Percentiles rank a stretch among this genome's conserved stretches.
phyloP scores from a whole-genome alignment of 1,284 basidiomycete species.

The Tylopilus orsonianus region DNA sequence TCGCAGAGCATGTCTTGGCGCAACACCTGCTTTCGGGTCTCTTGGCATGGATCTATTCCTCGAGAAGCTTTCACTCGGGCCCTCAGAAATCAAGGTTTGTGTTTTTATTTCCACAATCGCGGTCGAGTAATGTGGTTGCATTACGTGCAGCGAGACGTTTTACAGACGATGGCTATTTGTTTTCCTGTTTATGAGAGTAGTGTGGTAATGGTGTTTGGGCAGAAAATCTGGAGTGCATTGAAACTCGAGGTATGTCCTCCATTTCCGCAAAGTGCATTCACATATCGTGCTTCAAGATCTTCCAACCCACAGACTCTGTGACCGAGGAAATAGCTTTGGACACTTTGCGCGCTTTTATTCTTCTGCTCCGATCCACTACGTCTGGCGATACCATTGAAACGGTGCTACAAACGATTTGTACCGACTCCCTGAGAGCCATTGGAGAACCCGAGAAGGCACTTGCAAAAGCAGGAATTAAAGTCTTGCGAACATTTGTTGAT shows the following conservation, averaged over 20 bases:
- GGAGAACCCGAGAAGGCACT: conserved; percentile 90
- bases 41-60: conserved; percentile 87
- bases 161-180: conserved; percentile 73
- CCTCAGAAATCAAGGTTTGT: conserved; percentile 79
- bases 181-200: conserved; percentile 80
- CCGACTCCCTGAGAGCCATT: conserved; percentile 77
- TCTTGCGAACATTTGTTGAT: conserved; percentile 73
- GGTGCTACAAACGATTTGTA: conserved; percentile 72
- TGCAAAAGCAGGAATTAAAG: conserved; percentile 81
- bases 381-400: conserved; percentile 43
- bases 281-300: conserved; percentile 56
- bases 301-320: conserved; percentile 80
- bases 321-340: conserved; percentile 75
- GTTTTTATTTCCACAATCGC: neutral
- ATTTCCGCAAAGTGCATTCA: conserved; percentile 1
- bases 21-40: conserved; percentile 81
- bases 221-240: conserved; percentile 82
- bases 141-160: conserved; percentile 67
- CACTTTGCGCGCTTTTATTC: conserved; percentile 69
- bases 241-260: conserved; percentile 73
- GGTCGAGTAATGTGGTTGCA: neutral
- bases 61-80: conserved; percentile 88
- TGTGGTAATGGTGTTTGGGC: conserved; percentile 60
- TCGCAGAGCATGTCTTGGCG: conserved; percentile 62
- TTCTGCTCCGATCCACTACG: conserved; percentile 60